phyloP scores from a whole-genome alignment of 345 rosid species.

The Schrenkiella parvula region DNA sequence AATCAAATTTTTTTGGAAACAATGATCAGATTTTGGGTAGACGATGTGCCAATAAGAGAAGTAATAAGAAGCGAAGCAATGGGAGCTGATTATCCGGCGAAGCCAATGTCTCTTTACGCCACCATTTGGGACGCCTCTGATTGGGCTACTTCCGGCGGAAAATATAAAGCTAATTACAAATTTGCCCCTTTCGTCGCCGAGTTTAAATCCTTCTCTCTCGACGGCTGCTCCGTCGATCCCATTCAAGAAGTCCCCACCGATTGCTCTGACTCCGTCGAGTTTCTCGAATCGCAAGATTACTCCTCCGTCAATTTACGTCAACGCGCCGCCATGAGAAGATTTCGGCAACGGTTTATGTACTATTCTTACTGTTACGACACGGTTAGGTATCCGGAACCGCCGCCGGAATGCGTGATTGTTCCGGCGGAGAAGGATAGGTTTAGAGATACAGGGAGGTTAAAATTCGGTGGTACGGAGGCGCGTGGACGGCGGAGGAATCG shows the following conservation, averaged over 20 bases:
- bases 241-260: slow-evolving; percentile 41
- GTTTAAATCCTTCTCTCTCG: slow-evolving; percentile 55
- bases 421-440: slow-evolving; percentile 52
- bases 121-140: slow-evolving; percentile 97
- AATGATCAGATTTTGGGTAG: slow-evolving; percentile 71
- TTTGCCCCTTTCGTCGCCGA: slow-evolving; percentile 75
- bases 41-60: slow-evolving; percentile 82
- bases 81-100: slow-evolving; percentile 79
- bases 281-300: slow-evolving; percentile 43
- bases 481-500: slow-evolving; percentile 30
- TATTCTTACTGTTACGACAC: slow-evolving; percentile 87
- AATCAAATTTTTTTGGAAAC: background rate
- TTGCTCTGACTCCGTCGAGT: slow-evolving; percentile 34
- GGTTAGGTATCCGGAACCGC: slow-evolving; percentile 47
- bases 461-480: slow-evolving; percentile 57
- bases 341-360: slow-evolving; percentile 74
- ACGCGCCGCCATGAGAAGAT: slow-evolving; percentile 55
- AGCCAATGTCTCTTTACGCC: slow-evolving; percentile 85
- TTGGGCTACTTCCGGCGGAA: slow-evolving; percentile 94
- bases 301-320: slow-evolving; percentile 36
- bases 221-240: slow-evolving; percentile 70
- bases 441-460: slow-evolving; percentile 63
- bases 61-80: slow-evolving; percentile 55
- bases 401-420: slow-evolving; percentile 63
- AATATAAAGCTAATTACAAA: slow-evolving; percentile 61